Base-by-base conservation (phyloP, 352 stramenopile genomes). In the Globisporangium echinulatum region DNA sequence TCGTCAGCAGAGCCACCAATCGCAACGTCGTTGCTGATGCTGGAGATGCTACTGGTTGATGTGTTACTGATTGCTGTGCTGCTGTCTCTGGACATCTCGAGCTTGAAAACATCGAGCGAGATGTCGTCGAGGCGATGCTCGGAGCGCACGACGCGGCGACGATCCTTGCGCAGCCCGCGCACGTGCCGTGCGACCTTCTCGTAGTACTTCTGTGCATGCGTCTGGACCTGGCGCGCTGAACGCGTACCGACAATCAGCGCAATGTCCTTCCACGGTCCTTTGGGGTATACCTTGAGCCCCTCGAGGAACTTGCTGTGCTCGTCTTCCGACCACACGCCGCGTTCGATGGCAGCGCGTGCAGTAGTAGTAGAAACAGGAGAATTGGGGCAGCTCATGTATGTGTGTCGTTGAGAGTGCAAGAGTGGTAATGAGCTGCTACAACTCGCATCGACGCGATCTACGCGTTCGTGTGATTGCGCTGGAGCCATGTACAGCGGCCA, bases 161-260 rank as follows among this genome's bases (percentile, higher is more conserved):
- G 77, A 37, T 84, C 74, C 54, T 85, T 82, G 59, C 77, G 77
- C 5, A 90, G 64, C 0, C 79, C 75, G 8, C 79, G 79, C 51
- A 87, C 61, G 33, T 74, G 67, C 4, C 79, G 71, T 58, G 77
- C 72, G 56, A 89, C 80, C 67, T 89, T 89, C 56, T 89, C 79
- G 63, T 84, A 81, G 62, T 89, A 89, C 57, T 75, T 75, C 52
- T 75, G 64, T 3, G 64, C 65, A 38, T 75, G 68, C 7, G 75
- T 87, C 63, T 89, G 79, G 56, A 87, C 77, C 60, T 89, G 79
- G 7, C 79, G 67, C 8, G 77, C 65, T 38, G 75, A 82, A 15
- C 79, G 59, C 17, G 69, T 76, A 38, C 65, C 55, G 5, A 76
- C 69, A 13, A 37, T 48, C 11, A 59, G 25, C 2, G 69, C 62